Conservation (phyloP, 1,284 basidiomycete genomes). For the Coniophora puteana region DNA sequence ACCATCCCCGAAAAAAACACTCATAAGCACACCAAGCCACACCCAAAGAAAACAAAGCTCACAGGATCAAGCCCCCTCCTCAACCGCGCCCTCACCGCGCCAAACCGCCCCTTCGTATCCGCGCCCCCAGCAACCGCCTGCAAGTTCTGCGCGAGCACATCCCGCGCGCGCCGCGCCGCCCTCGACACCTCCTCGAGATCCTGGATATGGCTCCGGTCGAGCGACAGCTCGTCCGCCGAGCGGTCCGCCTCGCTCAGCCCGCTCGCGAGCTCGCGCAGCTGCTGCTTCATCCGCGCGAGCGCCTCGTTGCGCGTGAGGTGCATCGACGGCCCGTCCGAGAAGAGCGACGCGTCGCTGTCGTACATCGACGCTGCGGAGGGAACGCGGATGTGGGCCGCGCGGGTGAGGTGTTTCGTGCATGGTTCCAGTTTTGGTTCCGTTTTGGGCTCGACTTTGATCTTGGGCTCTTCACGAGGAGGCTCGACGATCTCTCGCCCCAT, state of each 20-base stretch:
- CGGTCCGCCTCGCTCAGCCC: slow-evolving; percentile 55
- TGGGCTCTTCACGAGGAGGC: neutral
- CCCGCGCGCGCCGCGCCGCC: slow-evolving; percentile 45
- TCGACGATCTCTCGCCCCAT: slow-evolving; percentile 57
- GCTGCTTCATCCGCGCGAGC: slow-evolving; percentile 50
- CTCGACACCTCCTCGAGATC: slow-evolving; percentile 54
- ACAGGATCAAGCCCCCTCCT: slow-evolving; percentile 32
- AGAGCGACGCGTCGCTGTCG: slow-evolving; percentile 15
- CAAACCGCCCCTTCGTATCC: slow-evolving; percentile 26
- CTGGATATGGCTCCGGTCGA: slow-evolving; percentile 42
- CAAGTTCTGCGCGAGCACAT: slow-evolving; percentile 40
- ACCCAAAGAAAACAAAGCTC: slow-evolving; percentile 12
- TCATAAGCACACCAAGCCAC: slow-evolving; percentile 12
- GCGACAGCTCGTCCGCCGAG: slow-evolving; percentile 26
- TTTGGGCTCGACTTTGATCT: slow-evolving; percentile 2
- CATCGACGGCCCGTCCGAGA: slow-evolving; percentile 17
- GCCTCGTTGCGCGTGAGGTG: slow-evolving; percentile 44
- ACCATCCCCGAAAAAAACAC: slow-evolving; percentile 11
- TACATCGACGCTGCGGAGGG: slow-evolving; percentile 17
- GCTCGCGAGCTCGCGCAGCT: slow-evolving; percentile 50
- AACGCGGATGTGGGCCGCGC: slow-evolving; percentile 24
- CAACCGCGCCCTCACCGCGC: slow-evolving; percentile 34
- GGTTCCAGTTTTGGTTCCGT: slow-evolving; percentile 7
- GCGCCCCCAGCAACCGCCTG: slow-evolving; percentile 31
- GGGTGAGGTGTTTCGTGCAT: slow-evolving; percentile 14